Evolutionary conservation across 2,329 filamentous ascomycete species (phyloP), one percentile per base, ranked within the genome.

Genomic region (Tolypocladium cylindrosporum): DNA sequence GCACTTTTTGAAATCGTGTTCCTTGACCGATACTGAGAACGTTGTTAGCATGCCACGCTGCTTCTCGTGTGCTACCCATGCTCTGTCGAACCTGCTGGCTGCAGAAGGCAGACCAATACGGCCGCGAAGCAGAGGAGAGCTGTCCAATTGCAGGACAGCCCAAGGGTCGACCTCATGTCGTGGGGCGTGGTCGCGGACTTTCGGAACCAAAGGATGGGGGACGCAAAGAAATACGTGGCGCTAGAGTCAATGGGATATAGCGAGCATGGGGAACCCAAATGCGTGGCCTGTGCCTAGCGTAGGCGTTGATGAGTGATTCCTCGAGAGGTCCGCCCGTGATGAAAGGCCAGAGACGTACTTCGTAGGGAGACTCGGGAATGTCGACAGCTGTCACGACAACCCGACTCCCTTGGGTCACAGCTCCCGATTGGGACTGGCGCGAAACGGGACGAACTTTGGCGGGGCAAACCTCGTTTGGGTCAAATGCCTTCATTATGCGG

Each of bases 1-100:
- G 77, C 94, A 99, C 67, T 89, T 96, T 71, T 97, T 99, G 81
- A 97, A 99, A 72, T 96, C 92, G 67, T 96, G 86, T 70, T 96
- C 89, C 77, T 99, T 99, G 56, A 99, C 94, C 67, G 84, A 80
- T 63, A 83, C 91, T 96, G 39, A 13, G 4, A 39, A 37, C 45
- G 9, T 2, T 45, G 40, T 58, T n/a, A 56, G 48, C 16, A 13
- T 21, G 19, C 16, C 11, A 14, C n/a, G 19, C 27, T 21, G 24
- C 31, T 55, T 21, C 9, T 31, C 21, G 24, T 10, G 8, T 14
- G 4, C 8, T 24, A 21, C 1, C 21, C 2, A 13, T 27, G 1
- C 37, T 19, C 1, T n/a, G 13, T 19, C 83, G 71, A 77, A 90
- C 89, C 79, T 75, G 82, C 82, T 68, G 86, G 83, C 54, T 80